Evolutionary conservation across 2,329 filamentous ascomycete species (phyloP), one percentile per base, ranked within the genome.

Genomic region (Cercospora brassicicola): DNA sequence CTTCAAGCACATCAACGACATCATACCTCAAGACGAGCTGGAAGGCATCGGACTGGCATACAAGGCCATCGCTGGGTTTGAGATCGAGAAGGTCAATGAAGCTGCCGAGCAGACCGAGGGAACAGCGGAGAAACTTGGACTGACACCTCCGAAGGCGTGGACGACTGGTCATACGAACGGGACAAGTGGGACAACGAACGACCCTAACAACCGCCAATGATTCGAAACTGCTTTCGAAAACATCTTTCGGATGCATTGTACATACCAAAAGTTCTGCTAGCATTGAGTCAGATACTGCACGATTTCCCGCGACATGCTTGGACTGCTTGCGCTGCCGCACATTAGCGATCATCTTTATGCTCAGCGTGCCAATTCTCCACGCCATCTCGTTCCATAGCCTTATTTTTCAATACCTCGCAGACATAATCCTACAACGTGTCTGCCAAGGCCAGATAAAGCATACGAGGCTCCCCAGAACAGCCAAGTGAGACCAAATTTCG

Each of bases 11-110:
- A 76, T 83, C 8, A 77, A 82, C 64, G 73, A 75, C 62, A 67
- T 75, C 9, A 72, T 74, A 26, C 61, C 72, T 15, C 69, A 73
- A 39, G 68, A 73, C 11, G 72, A 75, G 59, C 48, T 75, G 18
- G 72, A 75, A 59, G 70, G 65, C 9, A 71, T 75, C 33, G 73
- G 73, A 1, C 51, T 65, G 57, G 65, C 68, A 20, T 74, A 75
- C 56, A 83, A 84, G 68, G 77, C 78, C 39, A 74, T 83, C 51
- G 82, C 82, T 7, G 82, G 82, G 0, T 83, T 84, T 66, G 81
- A 84, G 71, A 81, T 80, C 75, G 80, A 82, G 2, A 79, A 73
- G 39, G 81, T 84, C 3, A 84, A 83, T 65, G 70, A 68, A 26
- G 81, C 79, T 69, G 81, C 81, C 23, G 75, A 55, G 33, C 73